Evolutionary conservation across 768 basidiomycete species (phyloP).

Genomic region (Termitomyces sp.): DNA sequence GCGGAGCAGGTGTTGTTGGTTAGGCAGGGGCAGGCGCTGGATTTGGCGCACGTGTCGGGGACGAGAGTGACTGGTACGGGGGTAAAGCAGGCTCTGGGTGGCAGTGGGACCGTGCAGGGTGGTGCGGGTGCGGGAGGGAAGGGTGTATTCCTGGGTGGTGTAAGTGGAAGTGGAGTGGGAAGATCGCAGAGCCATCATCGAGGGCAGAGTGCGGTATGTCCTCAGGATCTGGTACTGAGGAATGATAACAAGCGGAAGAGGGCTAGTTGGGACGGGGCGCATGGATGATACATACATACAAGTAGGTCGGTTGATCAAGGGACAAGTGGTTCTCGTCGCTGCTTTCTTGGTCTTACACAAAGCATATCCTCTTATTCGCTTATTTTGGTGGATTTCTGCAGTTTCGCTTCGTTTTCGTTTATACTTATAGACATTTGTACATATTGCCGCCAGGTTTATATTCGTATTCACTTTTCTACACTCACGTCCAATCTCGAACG

Average conservation of each 20-base stretch:
- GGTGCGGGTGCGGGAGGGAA: background rate
- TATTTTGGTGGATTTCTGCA: background rate
- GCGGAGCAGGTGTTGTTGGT: background rate
- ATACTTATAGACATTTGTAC: background rate
- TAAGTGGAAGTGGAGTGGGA: background rate
- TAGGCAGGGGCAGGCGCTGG: constrained; percentile 28
- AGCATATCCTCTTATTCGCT: background rate
- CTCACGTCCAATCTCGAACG: background rate
- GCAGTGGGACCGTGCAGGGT: background rate
- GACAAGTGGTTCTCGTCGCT: background rate
- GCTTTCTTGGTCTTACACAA: background rate
- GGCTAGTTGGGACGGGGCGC: constrained; percentile 39
- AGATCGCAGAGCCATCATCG: constrained; percentile 31
- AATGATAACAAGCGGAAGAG: constrained; percentile 35
- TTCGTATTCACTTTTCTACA: background rate
- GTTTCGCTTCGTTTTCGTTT: background rate
- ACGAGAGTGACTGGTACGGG: constrained; percentile 8
- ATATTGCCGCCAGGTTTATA: background rate
- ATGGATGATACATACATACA: background rate
- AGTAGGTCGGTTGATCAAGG: background rate
- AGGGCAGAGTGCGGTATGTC: constrained; percentile 38
- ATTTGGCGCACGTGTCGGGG: constrained; percentile 24
- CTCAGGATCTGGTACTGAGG: constrained; percentile 30
- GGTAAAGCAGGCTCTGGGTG: constrained; percentile 11
- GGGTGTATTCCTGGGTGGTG: background rate